phyloP scores from a whole-genome alignment of 2,329 filamentous ascomycete species.

The Phialophora verrucosa region DNA sequence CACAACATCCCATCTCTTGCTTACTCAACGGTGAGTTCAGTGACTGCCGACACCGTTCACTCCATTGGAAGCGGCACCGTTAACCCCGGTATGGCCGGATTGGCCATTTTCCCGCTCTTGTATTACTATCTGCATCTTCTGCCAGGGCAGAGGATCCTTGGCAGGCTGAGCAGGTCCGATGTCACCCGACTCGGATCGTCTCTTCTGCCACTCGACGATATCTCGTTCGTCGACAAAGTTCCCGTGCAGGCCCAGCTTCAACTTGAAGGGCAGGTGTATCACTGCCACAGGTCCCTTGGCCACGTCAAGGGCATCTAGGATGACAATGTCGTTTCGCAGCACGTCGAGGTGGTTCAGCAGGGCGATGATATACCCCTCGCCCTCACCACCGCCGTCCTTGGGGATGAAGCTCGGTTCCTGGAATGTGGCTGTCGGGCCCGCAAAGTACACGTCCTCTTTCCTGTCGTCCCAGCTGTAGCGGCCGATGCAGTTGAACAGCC shows the following conservation, averaged over 20 bases:
- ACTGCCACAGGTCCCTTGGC: conserved; percentile 42
- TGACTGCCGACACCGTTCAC: conserved; percentile 6
- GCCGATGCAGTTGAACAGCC: conserved; percentile 37
- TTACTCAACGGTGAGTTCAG: neutral
- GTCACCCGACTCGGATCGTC: conserved; percentile 27
- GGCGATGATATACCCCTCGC: conserved; percentile 44
- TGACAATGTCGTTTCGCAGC: conserved; percentile 45
- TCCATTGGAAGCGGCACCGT: conserved; percentile 16
- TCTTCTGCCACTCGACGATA: conserved; percentile 30
- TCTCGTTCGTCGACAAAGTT: conserved; percentile 41
- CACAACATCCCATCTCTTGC: neutral
- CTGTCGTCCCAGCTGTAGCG: conserved; percentile 38
- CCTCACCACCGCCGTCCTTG: conserved; percentile 40
- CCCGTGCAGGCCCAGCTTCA: conserved; percentile 45
- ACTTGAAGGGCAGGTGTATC: conserved; percentile 44
- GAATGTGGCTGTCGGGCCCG: conserved; percentile 41
- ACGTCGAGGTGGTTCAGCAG: conserved; percentile 49
- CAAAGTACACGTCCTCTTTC: conserved; percentile 40
- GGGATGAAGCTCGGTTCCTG: conserved; percentile 45
- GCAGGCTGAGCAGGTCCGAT: conserved; percentile 29
- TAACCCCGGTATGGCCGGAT: conserved; percentile 9
- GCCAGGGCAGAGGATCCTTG: conserved; percentile 33
- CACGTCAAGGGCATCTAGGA: conserved; percentile 45
- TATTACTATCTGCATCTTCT: conserved; percentile 18
- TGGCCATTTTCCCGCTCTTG: conserved; percentile 7